Base-by-base conservation (phyloP, 2,329 filamentous ascomycete genomes). In the Myrmaecium sp. region DNA sequence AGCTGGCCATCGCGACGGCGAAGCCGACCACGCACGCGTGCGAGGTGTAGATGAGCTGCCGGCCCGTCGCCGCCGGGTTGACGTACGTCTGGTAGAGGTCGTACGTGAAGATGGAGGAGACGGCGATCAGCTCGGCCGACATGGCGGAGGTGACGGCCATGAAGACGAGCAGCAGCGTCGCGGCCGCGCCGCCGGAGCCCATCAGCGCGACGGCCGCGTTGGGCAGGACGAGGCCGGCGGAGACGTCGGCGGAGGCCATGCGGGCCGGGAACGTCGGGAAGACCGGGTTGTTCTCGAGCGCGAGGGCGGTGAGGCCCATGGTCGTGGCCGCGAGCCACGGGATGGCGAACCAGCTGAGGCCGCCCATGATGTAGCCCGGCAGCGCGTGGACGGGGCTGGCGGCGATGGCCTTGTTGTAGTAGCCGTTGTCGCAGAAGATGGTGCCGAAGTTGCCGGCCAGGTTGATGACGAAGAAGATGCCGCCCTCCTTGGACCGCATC, bases 391-490 rank as follows among this genome's bases (percentile, higher is more conserved):
- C 76, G 1, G 82, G 82, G 13, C 72, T 76, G 0, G 84, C 82
- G 5, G 84, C 81, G 40, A 93, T 92, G 17, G 82, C 83, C 52
- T 92, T 92, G 62, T 92, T 91, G 56, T 83, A 92, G 32, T 46
- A 36, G 27, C 52, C 74, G 36, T 84, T 84, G 44, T 91, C 82
- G 23, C 82, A 62, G 57, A 91, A 91, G 4, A 91, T 79, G 1
- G 78, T 83, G 5, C 61, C 75, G 33, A 86, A 89, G 52, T 84
- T 84, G 21, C 80, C 80, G 18, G 84, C 75, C 25, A 80, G 74
- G 52, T 91, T 91, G 54, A 91, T 91, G 19, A 91, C 72, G 51
- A 92, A 92, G 60, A 92, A 92, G 30, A 89, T 79, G 21, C 69
- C 79, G 4, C 83, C 83, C 40, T 86, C 74, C 31, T 66, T 69